phyloP scores from a whole-genome alignment of 495 filamentous ascomycete species.

The Neurospora sp. region DNA sequence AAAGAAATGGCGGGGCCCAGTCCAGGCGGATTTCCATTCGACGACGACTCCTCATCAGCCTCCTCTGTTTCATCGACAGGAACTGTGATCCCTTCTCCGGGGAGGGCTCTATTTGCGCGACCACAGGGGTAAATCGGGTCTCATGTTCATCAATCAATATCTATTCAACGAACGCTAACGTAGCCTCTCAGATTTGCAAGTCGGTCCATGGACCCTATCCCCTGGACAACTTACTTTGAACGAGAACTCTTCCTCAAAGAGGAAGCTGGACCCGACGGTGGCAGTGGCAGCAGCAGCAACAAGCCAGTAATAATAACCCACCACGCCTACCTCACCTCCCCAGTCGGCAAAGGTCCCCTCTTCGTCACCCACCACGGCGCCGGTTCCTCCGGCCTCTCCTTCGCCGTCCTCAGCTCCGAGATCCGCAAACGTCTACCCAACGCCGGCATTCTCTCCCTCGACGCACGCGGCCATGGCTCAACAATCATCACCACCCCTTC shows the following conservation, averaged over 20 bases:
- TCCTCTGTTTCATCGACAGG: conserved; percentile 80
- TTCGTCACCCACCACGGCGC: conserved; percentile 43
- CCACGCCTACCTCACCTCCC: conserved; percentile 77
- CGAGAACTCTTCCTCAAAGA: conserved; percentile 62
- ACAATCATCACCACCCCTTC: conserved; percentile 27
- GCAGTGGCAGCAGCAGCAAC: conserved; percentile 7
- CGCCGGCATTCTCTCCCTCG: conserved; percentile 73
- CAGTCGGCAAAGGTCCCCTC: conserved; percentile 50
- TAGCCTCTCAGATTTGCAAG: conserved; percentile 20
- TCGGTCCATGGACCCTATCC: conserved; percentile 45
- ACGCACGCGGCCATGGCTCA: conserved; percentile 80
- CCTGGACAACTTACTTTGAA: conserved; percentile 83
- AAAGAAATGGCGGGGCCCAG: conserved; percentile 26
- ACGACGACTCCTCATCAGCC: conserved; percentile 65
- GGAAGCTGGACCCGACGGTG: background rate
- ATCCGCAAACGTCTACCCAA: conserved; percentile 68
- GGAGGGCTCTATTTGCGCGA: conserved; percentile 61
- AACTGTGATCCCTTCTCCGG: conserved; percentile 74
- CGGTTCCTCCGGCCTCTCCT: conserved; percentile 42
- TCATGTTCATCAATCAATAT: conserved; percentile 5
- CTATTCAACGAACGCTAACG: conserved; percentile 12
- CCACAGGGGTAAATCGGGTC: conserved; percentile 45
- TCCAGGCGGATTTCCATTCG: conserved; percentile 22
- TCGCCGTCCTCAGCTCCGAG: conserved; percentile 56
- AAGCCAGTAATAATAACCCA: conserved; percentile 38